Conservation (phyloP, 768 basidiomycete species). For the Boletus edulis region DNA sequence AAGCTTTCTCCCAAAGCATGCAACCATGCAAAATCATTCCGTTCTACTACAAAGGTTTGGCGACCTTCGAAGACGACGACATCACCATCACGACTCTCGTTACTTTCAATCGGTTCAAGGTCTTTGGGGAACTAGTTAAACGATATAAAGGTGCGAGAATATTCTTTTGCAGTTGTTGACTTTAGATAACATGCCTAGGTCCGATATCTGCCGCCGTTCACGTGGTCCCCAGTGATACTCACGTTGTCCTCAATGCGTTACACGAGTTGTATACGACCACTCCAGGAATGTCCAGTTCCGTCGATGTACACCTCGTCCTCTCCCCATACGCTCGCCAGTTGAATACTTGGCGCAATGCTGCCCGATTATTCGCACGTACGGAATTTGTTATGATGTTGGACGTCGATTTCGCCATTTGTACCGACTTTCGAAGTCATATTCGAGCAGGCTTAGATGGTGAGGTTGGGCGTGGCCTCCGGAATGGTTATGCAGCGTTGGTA, state of each 20-base stretch:
- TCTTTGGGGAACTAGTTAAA: conserved; percentile 68
- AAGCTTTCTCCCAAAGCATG: conserved; percentile 67
- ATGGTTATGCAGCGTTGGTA: conserved; percentile 70
- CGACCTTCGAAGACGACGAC: conserved; percentile 55
- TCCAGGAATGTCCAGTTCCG: conserved; percentile 60
- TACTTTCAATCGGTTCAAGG: conserved; percentile 74
- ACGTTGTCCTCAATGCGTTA: conserved; percentile 57
- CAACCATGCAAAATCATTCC: conserved; percentile 75
- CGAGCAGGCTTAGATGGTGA: conserved; percentile 37
- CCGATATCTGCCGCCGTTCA: conserved; percentile 86
- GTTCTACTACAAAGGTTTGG: conserved; percentile 73
- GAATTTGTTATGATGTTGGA: conserved; percentile 90
- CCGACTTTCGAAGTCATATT: conserved; percentile 67
- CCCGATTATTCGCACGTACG: conserved; percentile 80
- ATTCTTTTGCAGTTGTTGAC: background rate
- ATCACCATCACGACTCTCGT: conserved; percentile 86
- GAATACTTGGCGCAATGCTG: conserved; percentile 88
- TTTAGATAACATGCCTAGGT: conserved; percentile 40
- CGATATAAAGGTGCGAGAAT: conserved; percentile 64
- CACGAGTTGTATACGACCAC: conserved; percentile 67
- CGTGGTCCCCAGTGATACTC: conserved; percentile 43
- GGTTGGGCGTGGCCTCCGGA: conserved; percentile 43
- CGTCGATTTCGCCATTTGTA: conserved; percentile 84
- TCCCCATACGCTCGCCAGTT: conserved; percentile 81
- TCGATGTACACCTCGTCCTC: conserved; percentile 85